Evolutionary conservation across 768 basidiomycete species (phyloP), one percentile per base, ranked within the genome.

Genomic region (Chiua virens): DNA sequence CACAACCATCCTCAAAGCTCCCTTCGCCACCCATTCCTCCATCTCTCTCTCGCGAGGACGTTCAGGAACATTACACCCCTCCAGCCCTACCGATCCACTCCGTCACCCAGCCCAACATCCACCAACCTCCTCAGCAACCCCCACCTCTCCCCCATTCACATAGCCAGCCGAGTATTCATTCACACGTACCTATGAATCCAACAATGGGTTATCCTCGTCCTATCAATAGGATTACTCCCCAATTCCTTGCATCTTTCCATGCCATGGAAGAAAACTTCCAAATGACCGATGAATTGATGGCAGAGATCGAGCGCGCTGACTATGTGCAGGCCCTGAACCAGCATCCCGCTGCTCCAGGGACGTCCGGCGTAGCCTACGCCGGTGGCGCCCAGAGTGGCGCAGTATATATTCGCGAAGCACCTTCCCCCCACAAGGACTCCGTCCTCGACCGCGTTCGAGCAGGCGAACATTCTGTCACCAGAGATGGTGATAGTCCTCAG

Each of bases 271-370:
- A 81, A 37, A 75, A 75, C 36, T 86, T 81, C 77, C 78, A 85
- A 44, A 79, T 88, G 75, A 86, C 86, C 1, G 80, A 81, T 32
- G 83, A 87, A 55, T 74, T 87, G 25, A 72, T 87, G 67, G 82
- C 81, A 28, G 84, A 87, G 55, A 85, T 87, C 54, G 87, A 89
- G 61, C 78, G 81, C 38, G 83, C 82, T n/a, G 83, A 87, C 66
- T 68, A 80, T 54, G 80, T 83, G 49, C 83, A 83, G 61, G 67
- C 77, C 10, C 79, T 81, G 61, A 73, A 72, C 35, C 76, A 78
- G 56, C 70, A 69, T n/a, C 61, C 70, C 46, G 58, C 72, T 41
- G 60, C 69, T 59, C 60, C 64, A 61, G 57, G 69, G 55, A 71
- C 70, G 48, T 67, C 73, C 48, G 71, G 78, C 71, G 57, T 78